Percentiles rank a stretch among this genome's conserved stretches.
Evolutionary conservation across 441 rosid genomes (phyloP).

Genomic region (Mallotus repandus): DNA sequence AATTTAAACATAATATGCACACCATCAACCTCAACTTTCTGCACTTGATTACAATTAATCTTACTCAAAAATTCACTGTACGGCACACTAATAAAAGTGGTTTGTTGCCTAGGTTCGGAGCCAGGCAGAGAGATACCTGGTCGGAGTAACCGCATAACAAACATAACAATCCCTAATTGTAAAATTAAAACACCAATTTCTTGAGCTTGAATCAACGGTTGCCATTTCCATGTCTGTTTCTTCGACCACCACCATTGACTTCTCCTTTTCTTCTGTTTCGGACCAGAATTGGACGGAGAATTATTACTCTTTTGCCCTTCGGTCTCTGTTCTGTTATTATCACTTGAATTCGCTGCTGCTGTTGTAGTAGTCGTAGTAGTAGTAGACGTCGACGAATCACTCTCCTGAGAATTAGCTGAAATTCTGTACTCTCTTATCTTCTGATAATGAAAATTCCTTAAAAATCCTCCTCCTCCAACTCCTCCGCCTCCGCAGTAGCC

Average conservation of each 20-base stretch:
- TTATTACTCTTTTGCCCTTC: slow-evolving; percentile 42
- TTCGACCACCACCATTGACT: slow-evolving; percentile 70
- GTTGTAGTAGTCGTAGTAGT: slow-evolving; percentile 22
- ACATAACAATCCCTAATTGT: slow-evolving; percentile 79
- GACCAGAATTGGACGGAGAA: slow-evolving; percentile 33
- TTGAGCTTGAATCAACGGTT: slow-evolving; percentile 71
- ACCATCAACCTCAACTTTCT: slow-evolving; percentile 91
- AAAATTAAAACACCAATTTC: slow-evolving; percentile 72
- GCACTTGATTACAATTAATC: slow-evolving; percentile 66
- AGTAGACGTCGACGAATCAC: slow-evolving; percentile 48
- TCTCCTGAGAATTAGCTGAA: slow-evolving; percentile 60
- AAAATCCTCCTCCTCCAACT: slow-evolving; percentile 33
- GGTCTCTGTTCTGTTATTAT: slow-evolving; percentile 39
- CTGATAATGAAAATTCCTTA: slow-evolving; percentile 22
- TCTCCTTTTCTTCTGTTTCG: slow-evolving; percentile 48
- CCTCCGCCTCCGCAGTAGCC: too few species aligned
- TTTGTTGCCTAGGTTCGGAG: slow-evolving; percentile 68
- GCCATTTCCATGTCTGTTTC: slow-evolving; percentile 73
- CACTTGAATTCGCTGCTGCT: slow-evolving; percentile 36
- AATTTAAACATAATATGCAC: slow-evolving; percentile 85
- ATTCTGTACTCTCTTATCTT: slow-evolving; percentile 35
- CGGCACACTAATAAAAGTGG: slow-evolving; percentile 68
- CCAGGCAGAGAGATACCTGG: slow-evolving; percentile 83
- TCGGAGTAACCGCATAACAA: slow-evolving; percentile 77
- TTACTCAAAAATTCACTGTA: slow-evolving; percentile 87